phyloP scores from a whole-genome alignment of 495 filamentous ascomycete species.

The Pyrenopolyporus hunteri region DNA sequence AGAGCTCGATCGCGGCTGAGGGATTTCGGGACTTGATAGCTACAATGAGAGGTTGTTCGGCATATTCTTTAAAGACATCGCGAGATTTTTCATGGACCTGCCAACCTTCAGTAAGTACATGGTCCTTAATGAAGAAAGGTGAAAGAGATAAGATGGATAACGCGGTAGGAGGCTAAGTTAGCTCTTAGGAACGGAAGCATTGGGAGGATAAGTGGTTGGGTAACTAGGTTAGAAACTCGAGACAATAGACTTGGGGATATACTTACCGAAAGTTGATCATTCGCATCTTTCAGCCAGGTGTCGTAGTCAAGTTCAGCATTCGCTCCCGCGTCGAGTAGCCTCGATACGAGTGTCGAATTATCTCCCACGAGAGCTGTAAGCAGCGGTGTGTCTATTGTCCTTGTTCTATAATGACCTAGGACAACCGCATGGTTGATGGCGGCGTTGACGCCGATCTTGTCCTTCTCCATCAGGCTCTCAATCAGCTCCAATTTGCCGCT shows the following conservation, averaged over 20 bases:
- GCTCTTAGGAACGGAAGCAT: background rate
- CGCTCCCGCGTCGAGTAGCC: conserved; percentile 51
- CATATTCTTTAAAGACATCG: conserved; percentile 42
- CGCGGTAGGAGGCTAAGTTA: no score
- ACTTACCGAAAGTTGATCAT: conserved; percentile 36
- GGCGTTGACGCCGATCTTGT: conserved; percentile 62
- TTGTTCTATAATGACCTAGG: conserved; percentile 36
- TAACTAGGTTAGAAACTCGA: no score
- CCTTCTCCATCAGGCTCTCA: conserved; percentile 59
- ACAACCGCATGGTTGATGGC: conserved; percentile 67
- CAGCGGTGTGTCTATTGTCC: conserved; percentile 46
- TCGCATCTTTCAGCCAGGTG: conserved; percentile 52
- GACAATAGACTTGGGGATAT: background rate
- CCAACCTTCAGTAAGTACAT: conserved; percentile 40
- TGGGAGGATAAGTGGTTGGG: background rate
- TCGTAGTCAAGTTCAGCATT: conserved; percentile 51
- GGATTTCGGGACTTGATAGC: conserved; percentile 61
- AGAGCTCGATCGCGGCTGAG: conserved; percentile 58
- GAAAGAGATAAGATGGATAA: background rate
- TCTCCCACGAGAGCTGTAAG: conserved; percentile 42
- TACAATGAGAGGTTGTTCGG: conserved; percentile 65
- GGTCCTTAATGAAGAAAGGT: background rate
- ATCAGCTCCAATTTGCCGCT: conserved; percentile 57
- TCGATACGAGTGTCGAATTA: conserved; percentile 45
- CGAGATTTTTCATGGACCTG: conserved; percentile 52